Evolutionary conservation across 1,139 yeast genomes (phyloP), one percentile per base, ranked within the genome.

Genomic region (Taphrina confusa): DNA sequence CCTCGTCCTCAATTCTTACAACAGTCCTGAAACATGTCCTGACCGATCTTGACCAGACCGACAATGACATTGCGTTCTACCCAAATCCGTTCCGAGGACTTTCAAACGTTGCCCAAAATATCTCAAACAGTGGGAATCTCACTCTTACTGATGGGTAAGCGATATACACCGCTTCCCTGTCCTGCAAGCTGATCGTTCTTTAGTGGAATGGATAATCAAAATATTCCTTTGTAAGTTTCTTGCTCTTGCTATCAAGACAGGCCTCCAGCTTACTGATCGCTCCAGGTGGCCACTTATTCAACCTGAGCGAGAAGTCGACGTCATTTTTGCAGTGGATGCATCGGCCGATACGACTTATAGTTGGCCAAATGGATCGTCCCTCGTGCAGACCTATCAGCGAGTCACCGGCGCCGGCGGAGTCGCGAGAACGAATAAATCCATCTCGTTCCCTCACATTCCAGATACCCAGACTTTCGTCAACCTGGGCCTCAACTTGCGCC

Each of bases 401-500:
- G 61, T 59, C 30, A 81, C 90, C 5, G 85, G 80, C 68, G 77
- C 80, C 67, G 80, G 94, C 69, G 89, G 84, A 73, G 86, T 85
- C 67, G 72, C 75, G 14, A 40, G 69, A 1, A 83, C 82, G 69
- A 88, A 84, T 44, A 78, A 80, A 66, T 81, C 81, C 44, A 81
- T 86, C 30, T 74, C 83, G 2, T 87, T 87, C 80, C 96, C 96
- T 31, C 83, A 85, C 67, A 95, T 90, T 59, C 97, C 97, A n/a
- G 91, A 82, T 70, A 73, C 71, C 23, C 75, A 78, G 51, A 80
- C 94, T 0, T 87, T 89, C 33, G 68, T 84, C 51, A 68, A 70
- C 58, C 64, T 65, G 14, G 75, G 75, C 5, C 65, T 73, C 51
- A 82, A 86, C 9, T 75, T 82, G 4, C 80, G 73, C 67, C 95